Evolutionary conservation across 2,329 filamentous ascomycete species (phyloP).

Genomic region (Seiridium cupressi): DNA sequence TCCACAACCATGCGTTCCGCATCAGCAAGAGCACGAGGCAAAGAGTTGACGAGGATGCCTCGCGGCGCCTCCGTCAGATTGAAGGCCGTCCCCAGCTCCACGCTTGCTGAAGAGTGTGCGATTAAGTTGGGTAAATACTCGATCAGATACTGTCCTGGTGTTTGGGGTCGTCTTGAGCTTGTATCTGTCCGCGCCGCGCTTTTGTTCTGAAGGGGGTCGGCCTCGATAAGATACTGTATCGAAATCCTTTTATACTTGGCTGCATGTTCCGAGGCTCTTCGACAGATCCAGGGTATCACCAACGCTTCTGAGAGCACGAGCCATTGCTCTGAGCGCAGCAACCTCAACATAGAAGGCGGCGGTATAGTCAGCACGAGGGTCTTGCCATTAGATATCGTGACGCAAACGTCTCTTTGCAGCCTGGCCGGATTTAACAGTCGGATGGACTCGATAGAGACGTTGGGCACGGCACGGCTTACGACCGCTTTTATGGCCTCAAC

Average conservation of each 20-base stretch:
- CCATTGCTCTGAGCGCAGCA: constrained; percentile 46
- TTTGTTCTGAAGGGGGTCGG: background rate
- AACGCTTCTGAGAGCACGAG: constrained; percentile 43
- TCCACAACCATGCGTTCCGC: constrained; percentile 37
- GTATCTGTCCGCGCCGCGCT: background rate
- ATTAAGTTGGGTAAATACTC: constrained; percentile 39
- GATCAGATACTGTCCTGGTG: constrained; percentile 17
- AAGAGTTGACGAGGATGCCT: constrained; percentile 36
- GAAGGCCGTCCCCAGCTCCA: constrained; percentile 34
- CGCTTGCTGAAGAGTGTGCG: constrained; percentile 30
- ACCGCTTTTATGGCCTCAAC: constrained; percentile 32
- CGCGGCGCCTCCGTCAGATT: constrained; percentile 38
- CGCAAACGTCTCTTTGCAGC: constrained; percentile 40
- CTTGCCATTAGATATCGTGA: constrained; percentile 39
- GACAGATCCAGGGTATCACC: constrained; percentile 42
- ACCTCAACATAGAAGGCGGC: constrained; percentile 38
- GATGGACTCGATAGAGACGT: constrained; percentile 30
- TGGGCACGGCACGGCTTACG: constrained; percentile 30
- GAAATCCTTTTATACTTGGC: constrained; percentile 4
- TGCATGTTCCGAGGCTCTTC: constrained; percentile 16
- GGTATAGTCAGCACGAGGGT: constrained; percentile 40
- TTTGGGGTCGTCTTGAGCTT: background rate
- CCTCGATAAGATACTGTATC: background rate
- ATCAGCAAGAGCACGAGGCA: constrained; percentile 29
- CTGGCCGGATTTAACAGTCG: constrained; percentile 24